Base-by-base conservation (phyloP, 768 basidiomycete genomes). In the Sarcomyxa edulis region DNA sequence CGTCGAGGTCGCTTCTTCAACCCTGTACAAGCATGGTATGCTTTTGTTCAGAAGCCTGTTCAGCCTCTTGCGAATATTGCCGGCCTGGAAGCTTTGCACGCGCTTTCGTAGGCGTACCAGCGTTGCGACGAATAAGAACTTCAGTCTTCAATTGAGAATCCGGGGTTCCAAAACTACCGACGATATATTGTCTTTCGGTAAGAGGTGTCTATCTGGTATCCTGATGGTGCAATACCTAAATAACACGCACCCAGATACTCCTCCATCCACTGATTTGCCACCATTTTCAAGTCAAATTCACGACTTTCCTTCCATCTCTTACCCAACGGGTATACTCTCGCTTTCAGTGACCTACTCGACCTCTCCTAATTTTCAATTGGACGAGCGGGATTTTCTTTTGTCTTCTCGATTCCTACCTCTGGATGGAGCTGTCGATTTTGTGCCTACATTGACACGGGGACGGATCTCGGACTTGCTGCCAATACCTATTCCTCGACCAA, bases 1-100 rank as follows among this genome's bases (percentile, higher is more conserved):
- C 40, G 48, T 58, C 34, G 81, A 83, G 42, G 67, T 83, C 26
- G 74, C 79, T 10, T 76, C 82, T 24, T 72, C 87, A 0, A 84
- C 81, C 9, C 80, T 88, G 37, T 91, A 91, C 72, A 91, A 91
- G 59, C 81, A 89, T 49, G 78, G 82, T 24, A 90, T 91, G 50
- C 73, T 83, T 22, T 71, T 89, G 14, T 91, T 90, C 64, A 73
- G 88, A 35, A 85, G 84, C 52, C 53, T 86, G 5, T 91, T 66
- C 66, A 81, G 78, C 37, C 59, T 90, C 29, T 68, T 90, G 32
- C 72, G 85, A 37, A 69, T 87, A 18, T 69, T 89, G 3, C 88
- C 88, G 11, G 67, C 82, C 0, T 91, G 86, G 85, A 81, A 74
- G 55, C 71, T 83, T 35, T 72, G 72, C 57, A 79, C 74, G 52